These are phyloP conservation scores for Polygonum aviculare DNA, from an alignment of 148 eudicot species.

Conservation along the genomic window DNA sequence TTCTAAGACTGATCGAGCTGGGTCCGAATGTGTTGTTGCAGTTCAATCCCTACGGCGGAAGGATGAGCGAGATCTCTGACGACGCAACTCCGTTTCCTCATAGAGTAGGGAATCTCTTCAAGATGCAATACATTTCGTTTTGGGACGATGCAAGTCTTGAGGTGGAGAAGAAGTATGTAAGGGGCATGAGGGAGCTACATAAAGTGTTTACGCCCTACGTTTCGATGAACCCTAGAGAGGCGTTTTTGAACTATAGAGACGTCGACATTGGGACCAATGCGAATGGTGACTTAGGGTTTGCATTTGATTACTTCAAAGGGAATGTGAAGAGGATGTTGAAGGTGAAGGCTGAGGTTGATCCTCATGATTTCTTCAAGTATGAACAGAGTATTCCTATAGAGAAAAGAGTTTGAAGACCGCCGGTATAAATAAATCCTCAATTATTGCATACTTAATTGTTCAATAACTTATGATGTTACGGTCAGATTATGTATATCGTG, in stretches of 20 bases:
- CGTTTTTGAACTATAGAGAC: conserved; percentile 38
- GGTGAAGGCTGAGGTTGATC: too few relatives aligned
- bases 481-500: too few relatives aligned
- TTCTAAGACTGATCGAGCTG: too few relatives aligned
- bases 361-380: too few relatives aligned
- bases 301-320: too few relatives aligned
- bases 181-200: conserved; percentile 13
- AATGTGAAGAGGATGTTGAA: too few relatives aligned
- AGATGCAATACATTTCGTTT: conserved; percentile 23
- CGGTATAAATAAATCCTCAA: too few relatives aligned
- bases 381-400: conserved; percentile 13
- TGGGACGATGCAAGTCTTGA: conserved; percentile 24
- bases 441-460: too few relatives aligned
- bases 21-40: conserved; percentile 17
- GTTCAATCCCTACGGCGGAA: conserved; percentile 40
- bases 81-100: conserved; percentile 37
- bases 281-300: too few relatives aligned
- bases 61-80: conserved; percentile 15
- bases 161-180: conserved; percentile 6
- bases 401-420: too few relatives aligned
- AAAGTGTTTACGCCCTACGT: conserved; percentile 27
- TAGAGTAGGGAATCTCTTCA: conserved; percentile 30
- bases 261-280: too few relatives aligned
- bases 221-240: conserved; percentile 33
- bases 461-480: too few relatives aligned